Evolutionary conservation across 805 yeast species (phyloP).

Genomic region (Metschnikowia vanudenii): DNA sequence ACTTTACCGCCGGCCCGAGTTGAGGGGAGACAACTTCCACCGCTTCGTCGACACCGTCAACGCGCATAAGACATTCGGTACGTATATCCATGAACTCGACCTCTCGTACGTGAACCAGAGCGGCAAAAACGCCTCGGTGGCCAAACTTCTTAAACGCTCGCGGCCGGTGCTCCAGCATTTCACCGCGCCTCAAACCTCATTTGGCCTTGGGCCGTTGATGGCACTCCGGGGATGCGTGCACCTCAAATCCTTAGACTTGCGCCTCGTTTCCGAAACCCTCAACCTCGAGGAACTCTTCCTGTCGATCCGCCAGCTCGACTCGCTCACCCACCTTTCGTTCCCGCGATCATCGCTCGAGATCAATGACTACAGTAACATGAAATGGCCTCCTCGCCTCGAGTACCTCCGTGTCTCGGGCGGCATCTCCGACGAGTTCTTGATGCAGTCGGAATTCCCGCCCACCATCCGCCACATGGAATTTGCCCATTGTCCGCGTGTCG

Average conservation of each 20-base stretch:
- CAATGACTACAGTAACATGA: slow-evolving; percentile 48
- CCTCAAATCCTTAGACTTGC: slow-evolving; percentile 66
- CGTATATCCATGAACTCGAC: slow-evolving; percentile 64
- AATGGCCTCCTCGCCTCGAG: slow-evolving; percentile 80
- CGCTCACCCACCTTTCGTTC: slow-evolving; percentile 73
- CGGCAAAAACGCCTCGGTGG: slow-evolving; percentile 88
- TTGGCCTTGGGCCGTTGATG: slow-evolving; percentile 87
- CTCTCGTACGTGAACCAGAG: slow-evolving; percentile 79
- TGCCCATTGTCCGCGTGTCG: slow-evolving; percentile 82
- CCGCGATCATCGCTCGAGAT: slow-evolving; percentile 85
- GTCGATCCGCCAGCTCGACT: slow-evolving; percentile 61
- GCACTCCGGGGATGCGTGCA: slow-evolving; percentile 69
- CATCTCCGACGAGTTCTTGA: slow-evolving; percentile 74
- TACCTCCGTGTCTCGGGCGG: slow-evolving; percentile 86
- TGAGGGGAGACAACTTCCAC: slow-evolving; percentile 66
- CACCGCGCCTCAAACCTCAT: slow-evolving; percentile 91
- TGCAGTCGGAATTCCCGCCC: slow-evolving; percentile 66
- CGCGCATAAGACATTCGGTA: slow-evolving; percentile 51
- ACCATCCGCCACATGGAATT: slow-evolving; percentile 71
- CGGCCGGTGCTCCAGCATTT: slow-evolving; percentile 62
- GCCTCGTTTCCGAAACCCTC: slow-evolving; percentile 87
- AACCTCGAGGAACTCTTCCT: slow-evolving; percentile 76
- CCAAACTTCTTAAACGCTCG: slow-evolving; percentile 78
- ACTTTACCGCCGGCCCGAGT: slow-evolving; percentile 61
- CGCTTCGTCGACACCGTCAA: slow-evolving; percentile 70